Evolutionary conservation across 2,329 filamentous ascomycete genomes (phyloP).

Genomic region (Fusarium gaditjirri): DNA sequence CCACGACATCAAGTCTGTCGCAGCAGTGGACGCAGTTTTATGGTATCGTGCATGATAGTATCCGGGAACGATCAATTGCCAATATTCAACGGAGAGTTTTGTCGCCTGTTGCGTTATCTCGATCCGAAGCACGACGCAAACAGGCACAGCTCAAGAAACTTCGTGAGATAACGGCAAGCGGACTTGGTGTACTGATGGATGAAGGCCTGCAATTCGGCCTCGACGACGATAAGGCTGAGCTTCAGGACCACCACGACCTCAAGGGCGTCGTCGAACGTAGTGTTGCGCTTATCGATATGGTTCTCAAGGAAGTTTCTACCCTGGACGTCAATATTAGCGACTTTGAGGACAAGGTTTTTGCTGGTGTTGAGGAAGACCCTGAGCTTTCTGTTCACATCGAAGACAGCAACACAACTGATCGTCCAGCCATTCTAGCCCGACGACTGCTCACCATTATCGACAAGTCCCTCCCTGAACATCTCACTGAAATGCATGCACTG

Average conservation of each 20-base stretch:
- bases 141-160: conserved; percentile 76
- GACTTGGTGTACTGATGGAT: conserved; percentile 86
- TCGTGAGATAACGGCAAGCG: conserved; percentile 83
- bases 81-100: conserved; percentile 78
- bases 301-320: conserved; percentile 76
- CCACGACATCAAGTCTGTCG: conserved; percentile 54
- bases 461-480: conserved; percentile 74
- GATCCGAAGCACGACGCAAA: conserved; percentile 80
- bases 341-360: conserved; percentile 74
- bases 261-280: conserved; percentile 83
- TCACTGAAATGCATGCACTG: conserved; percentile 63
- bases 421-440: conserved; percentile 70
- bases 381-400: conserved; percentile 65
- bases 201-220: conserved; percentile 79
- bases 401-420: conserved; percentile 56
- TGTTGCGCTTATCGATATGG: conserved; percentile 85
- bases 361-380: conserved; percentile 69
- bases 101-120: conserved; percentile 80
- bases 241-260: conserved; percentile 62
- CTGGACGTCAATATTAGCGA: conserved; percentile 70
- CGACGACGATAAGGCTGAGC: conserved; percentile 66
- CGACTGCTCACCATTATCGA: conserved; percentile 77
- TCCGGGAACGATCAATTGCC: conserved; percentile 75
- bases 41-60: conserved; percentile 78
- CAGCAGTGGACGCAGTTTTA: conserved; percentile 79